These are phyloP conservation scores for Solanum arcanum DNA, from an alignment of 257 asterid species.

Conservation along the genomic window DNA sequence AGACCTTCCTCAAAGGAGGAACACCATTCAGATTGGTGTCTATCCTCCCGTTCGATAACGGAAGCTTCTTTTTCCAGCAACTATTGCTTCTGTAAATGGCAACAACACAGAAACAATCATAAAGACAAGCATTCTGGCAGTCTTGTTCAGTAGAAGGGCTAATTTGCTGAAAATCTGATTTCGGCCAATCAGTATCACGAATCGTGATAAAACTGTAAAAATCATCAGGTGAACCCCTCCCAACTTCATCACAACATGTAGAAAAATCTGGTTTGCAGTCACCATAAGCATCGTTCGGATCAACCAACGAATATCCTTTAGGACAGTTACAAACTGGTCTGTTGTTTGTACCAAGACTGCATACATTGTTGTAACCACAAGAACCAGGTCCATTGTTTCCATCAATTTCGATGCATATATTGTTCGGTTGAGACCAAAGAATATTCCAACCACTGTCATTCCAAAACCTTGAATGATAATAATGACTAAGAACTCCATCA, in stretches of 20 bases:
- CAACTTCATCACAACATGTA: constrained; percentile 5
- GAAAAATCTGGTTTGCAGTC: constrained; percentile 18
- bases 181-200: constrained; percentile 14
- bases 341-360: constrained; percentile 5
- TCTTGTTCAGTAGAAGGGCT: neutral
- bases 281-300: constrained; percentile 8
- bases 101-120: constrained; percentile 26
- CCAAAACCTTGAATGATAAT: constrained; percentile 25
- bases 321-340: constrained; percentile 31
- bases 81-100: constrained; percentile 4
- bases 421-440: constrained; percentile 6
- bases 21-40: neutral
- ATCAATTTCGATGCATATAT: constrained; percentile 9
- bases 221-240: neutral
- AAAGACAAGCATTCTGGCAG: constrained; percentile 16
- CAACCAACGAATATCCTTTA: constrained; percentile 8
- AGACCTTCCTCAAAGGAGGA: constrained; percentile 10
- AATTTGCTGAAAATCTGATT: neutral
- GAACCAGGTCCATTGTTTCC: constrained; percentile 5
- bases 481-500: constrained; percentile 37
- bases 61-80: constrained; percentile 27
- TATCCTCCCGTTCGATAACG: constrained; percentile 16
- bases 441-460: constrained; percentile 19
- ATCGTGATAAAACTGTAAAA: constrained; percentile 1
- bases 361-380: constrained; percentile 30